These are phyloP conservation scores for Pyrrhoderma lamaoense DNA, from an alignment of 1,284 basidiomycete species.

Conservation along the genomic window DNA sequence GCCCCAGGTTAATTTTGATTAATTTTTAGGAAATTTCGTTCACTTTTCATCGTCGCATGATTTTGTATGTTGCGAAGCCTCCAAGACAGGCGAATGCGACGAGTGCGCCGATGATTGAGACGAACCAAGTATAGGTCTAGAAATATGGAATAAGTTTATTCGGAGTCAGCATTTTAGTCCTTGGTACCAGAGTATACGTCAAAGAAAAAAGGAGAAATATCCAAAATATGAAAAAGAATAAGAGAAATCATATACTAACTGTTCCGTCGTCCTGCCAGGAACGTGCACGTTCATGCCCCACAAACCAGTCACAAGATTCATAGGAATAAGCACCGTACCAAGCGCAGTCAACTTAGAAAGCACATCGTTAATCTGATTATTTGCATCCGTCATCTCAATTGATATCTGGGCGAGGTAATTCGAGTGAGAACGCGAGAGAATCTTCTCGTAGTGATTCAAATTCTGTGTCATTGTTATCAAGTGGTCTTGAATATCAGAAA, in stretches of 20 bases:
- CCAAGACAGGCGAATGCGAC: constrained; percentile 75
- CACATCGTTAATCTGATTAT: constrained; percentile 99
- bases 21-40: not conserved
- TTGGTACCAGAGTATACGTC: too few species aligned
- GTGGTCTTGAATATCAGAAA: constrained; percentile 96
- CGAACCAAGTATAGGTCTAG: constrained; percentile 83
- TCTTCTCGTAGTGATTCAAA: constrained; percentile 98
- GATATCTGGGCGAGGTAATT: constrained; percentile 98
- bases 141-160: too few species aligned
- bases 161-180: too few species aligned
- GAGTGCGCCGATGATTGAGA: constrained; percentile 73
- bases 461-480: constrained; percentile 99
- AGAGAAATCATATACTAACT: constrained; percentile 22
- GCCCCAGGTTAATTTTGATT: not conserved
- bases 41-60: constrained; percentile 37
- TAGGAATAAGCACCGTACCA: constrained; percentile 94
- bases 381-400: constrained; percentile 99
- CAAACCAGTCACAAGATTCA: constrained; percentile 90
- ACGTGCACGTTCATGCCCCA: constrained; percentile 94
- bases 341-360: constrained; percentile 97
- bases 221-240: constrained; percentile 2
- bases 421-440: constrained; percentile 96
- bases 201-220: constrained; percentile 1
- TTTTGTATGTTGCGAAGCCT: constrained; percentile 75
- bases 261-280: constrained; percentile 60